Evolutionary conservation across 2,329 filamentous ascomycete genomes (phyloP).

Genomic region (Rhynchosporium agropyri): DNA sequence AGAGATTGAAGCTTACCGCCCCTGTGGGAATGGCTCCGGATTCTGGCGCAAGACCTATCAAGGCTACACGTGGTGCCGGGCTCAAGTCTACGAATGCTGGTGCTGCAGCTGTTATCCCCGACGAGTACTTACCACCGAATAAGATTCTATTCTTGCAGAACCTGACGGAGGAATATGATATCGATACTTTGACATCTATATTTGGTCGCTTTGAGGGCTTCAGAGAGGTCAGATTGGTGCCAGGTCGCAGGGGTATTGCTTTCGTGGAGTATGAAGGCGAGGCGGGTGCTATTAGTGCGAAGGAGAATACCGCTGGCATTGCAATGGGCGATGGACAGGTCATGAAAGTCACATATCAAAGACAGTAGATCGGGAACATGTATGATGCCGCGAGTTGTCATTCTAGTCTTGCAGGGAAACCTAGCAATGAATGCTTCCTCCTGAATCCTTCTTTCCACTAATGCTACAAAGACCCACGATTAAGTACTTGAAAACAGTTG

Average conservation of each 20-base stretch:
- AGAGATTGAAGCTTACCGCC: constrained; percentile 68
- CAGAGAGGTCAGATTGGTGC: constrained; percentile 87
- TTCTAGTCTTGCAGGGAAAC: constrained; percentile 15
- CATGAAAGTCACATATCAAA: constrained; percentile 96
- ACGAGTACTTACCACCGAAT: constrained; percentile 97
- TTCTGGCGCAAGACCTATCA: constrained; percentile 60
- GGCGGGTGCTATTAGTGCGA: constrained; percentile 85
- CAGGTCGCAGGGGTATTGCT: constrained; percentile 82
- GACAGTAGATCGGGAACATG: constrained; percentile 60
- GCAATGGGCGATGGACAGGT: constrained; percentile 73
- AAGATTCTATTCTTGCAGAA: constrained; percentile 96
- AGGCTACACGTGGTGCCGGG: constrained; percentile 70
- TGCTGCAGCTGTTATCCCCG: constrained; percentile 77
- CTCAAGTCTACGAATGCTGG: constrained; percentile 75
- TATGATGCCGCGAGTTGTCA: constrained; percentile 15
- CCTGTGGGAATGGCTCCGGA: constrained; percentile 42
- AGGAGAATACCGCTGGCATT: constrained; percentile 90
- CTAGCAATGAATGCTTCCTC: constrained; percentile 23
- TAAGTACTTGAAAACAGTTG: constrained; percentile 26
- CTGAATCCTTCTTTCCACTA: constrained; percentile 31
- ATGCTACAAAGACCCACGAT: constrained; percentile 36
- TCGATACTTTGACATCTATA: constrained; percentile 75
- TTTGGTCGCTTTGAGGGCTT: constrained; percentile 94
- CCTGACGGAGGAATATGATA: constrained; percentile 81
- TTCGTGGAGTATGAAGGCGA: constrained; percentile 97